Evolutionary conservation across 2,329 filamentous ascomycete species (phyloP), one percentile per base, ranked within the genome.

Genomic region (Paramyrothecium sp.): DNA sequence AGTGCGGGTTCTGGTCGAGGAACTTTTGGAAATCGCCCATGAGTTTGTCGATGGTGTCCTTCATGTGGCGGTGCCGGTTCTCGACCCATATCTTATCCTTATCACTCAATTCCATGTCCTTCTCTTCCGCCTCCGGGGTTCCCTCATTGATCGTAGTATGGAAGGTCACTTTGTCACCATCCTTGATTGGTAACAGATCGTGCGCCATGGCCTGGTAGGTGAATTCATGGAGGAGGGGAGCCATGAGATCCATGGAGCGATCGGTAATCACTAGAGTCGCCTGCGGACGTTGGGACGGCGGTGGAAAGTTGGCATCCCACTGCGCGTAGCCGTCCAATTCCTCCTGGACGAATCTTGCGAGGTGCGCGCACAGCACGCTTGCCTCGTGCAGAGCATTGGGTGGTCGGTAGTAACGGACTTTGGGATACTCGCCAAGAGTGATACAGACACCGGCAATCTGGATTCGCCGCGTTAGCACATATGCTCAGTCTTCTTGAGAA

Each of bases 171-270:
- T 95, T 97, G 62, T 97, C 92, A 22, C 85, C 89, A 55, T 98
- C 95, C 66, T 90, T 88, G 68, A 99, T 92, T 0, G 90, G 89
- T 30, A 99, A 78, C 10, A 99, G 79, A 70, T 99, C 95, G 72
- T 97, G 91, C 3, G 92, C 94, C 94, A 99, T 98, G 53, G 95
- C 92, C 74, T 99, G 95, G 71, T 98, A 99, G 13, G 95, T 97
- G 71, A 99, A 97, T 68, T 99, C 95, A 74, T 99, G 95, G 3
- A 98, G 71, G 12, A 98, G 76, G 1, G 95, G 95, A 0, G 94
- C 88, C 76, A 89, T 86, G 3, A 97, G 75, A 71, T 99, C 95
- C 89, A 99, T 95, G 8, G 92, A 91, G 60, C 95, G 86, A 72
- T 98, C 95, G 1, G 92, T 91, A 60, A 99, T 89, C 67, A 97